Base-by-base conservation (phyloP, 352 stramenopile species). In the Pythium rishiriense region DNA sequence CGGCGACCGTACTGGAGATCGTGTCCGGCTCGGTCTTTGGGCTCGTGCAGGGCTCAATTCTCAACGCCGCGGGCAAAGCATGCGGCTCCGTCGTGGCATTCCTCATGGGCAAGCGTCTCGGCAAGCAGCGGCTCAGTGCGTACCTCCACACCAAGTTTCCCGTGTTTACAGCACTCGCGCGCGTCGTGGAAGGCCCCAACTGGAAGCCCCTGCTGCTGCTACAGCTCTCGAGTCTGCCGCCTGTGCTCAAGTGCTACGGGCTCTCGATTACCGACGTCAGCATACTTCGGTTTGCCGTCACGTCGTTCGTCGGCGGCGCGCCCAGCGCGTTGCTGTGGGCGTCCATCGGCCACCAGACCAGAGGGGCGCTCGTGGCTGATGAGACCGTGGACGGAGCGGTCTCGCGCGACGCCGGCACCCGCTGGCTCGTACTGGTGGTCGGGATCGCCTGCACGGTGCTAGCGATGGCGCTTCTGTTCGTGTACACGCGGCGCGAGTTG, bases 141-240 rank as follows among this genome's bases (percentile, higher is more conserved):
- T 89, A 91, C 63, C 73, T 90, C 42, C 68, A 87, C 61, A 67
- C 47, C 37, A 83, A 84, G 35, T 90, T 88, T 56, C 80, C 81
- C 0, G 50, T 66, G 7, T 90, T 90, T 51, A 64, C 52, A 4
- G 77, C 78, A 1, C 58, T 93, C 25, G 64, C 78, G 0, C 69
- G 60, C 7, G 78, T 91, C 24, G 51, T 93, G 10, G 65, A 87
- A 70, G 84, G 70, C 25, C 72, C 80, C 15, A 89, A 74, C 58
- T 89, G 82, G 83, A 93, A 89, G 58, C 80, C 80, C 15, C 68
- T 93, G 29, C 35, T 93, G 39, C 68, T 90, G 28, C 74, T 91
- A 17, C 84, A 93, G 59, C 73, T 93, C 43, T 88, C 84, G 2
- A 89, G 82, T 37, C 64, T 91, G 10, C 84, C 81, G n/a, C 72